Evolutionary conservation across 2,329 filamentous ascomycete genomes (phyloP).

Genomic region (Arthrinium phaeospermum): DNA sequence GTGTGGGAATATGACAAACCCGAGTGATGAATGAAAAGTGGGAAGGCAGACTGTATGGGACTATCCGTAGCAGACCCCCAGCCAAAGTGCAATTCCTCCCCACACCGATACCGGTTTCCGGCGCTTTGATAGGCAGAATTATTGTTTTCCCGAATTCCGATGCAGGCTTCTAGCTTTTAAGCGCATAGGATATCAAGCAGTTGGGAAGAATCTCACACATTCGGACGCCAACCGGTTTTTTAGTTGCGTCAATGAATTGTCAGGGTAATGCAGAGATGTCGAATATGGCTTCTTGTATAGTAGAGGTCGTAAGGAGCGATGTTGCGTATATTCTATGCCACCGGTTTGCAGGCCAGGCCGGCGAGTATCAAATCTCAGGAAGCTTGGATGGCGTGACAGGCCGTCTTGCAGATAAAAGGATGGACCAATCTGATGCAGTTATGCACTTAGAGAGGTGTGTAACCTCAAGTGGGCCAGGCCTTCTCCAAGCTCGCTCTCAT

Average conservation of each 20-base stretch:
- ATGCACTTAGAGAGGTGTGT: background rate
- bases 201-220: background rate
- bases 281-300: background rate
- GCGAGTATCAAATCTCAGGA: no score
- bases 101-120: background rate
- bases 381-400: background rate
- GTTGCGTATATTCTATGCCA: background rate
- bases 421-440: background rate
- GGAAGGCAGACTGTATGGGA: background rate
- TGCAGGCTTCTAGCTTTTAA: background rate
- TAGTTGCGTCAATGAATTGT: no score
- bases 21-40: background rate
- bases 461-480: background rate
- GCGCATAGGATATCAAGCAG: background rate
- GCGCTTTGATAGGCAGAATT: background rate
- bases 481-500: background rate
- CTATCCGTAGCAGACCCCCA: background rate
- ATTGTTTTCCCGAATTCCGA: background rate
- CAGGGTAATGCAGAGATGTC: background rate
- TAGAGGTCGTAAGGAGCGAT: background rate
- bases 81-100: background rate
- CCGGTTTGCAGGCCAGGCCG: background rate
- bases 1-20: background rate
- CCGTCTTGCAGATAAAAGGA: background rate
- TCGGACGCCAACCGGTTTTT: background rate